These are phyloP conservation scores for Paramecium pentaurelia DNA, from an alignment of 73 alveolate species.

Conservation along the genomic window DNA sequence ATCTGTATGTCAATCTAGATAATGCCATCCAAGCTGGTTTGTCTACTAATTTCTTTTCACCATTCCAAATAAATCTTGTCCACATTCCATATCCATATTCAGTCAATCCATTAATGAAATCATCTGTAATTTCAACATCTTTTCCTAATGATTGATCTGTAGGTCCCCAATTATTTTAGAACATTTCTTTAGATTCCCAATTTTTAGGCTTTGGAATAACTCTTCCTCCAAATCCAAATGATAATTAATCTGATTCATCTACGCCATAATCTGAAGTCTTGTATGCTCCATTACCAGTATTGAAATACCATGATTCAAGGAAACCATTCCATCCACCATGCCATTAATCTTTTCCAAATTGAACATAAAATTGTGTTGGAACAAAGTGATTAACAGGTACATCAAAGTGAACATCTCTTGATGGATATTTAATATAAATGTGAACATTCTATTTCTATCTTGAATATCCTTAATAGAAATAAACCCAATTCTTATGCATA, in stretches of 20 bases:
- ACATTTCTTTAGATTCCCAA: background rate
- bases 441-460: background rate
- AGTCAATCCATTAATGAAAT: slow-evolving; percentile 11
- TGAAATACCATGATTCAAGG: background rate
- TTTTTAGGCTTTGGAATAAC: background rate
- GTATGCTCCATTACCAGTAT: slow-evolving; percentile 25
- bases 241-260: background rate
- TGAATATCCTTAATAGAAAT: slow-evolving; percentile 18
- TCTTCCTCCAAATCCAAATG: slow-evolving; percentile 41
- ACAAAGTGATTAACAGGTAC: background rate
- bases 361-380: background rate
- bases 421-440: background rate
- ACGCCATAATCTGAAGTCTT: background rate
- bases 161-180: background rate
- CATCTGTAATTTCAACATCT: background rate
- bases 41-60: background rate
- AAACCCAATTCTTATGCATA: slow-evolving; percentile 27
- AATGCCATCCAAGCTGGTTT: slow-evolving; percentile 44
- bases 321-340: slow-evolving; percentile 8
- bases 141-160: background rate
- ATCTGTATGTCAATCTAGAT: slow-evolving; percentile 6
- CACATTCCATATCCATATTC: slow-evolving; percentile 50
- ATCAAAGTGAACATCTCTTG: background rate
- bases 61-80: slow-evolving; percentile 44
- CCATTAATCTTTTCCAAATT: background rate